Conservation (phyloP, 163 green algal genomes). For the Chlamydomonas reinhardtii region DNA sequence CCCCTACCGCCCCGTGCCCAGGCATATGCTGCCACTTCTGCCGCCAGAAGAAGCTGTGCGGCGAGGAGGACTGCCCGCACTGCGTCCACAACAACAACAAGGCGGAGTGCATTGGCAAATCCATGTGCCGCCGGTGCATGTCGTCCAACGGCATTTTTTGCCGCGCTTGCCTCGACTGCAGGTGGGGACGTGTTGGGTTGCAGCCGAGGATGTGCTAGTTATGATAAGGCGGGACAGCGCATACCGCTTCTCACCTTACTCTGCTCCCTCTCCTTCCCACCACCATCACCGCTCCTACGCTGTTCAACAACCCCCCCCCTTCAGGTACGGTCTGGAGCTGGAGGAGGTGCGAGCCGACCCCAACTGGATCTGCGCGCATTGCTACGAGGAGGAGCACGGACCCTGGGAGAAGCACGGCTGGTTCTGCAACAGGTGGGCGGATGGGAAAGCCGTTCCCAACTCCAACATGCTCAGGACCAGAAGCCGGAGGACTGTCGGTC, state of each 20-base stretch:
- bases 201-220: no score
- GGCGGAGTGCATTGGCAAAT: slow-evolving; percentile 77
- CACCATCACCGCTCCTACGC: no score
- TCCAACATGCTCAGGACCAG: no score
- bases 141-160: slow-evolving; percentile 74
- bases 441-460: background rate
- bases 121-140: slow-evolving; percentile 66
- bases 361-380: slow-evolving; percentile 85
- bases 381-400: slow-evolving; percentile 80
- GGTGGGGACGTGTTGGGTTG: slow-evolving; percentile 19
- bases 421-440: slow-evolving; percentile 59
- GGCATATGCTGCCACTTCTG: slow-evolving; percentile 87
- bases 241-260: no score
- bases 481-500: no score
- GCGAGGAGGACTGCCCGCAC: slow-evolving; percentile 72
- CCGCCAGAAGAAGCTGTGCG: slow-evolving; percentile 88
- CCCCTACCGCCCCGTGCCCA: background rate
- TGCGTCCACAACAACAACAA: slow-evolving; percentile 67
- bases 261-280: no score
- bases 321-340: slow-evolving; percentile 54
- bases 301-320: no score
- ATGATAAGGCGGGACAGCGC: no score
- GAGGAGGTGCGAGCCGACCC: slow-evolving; percentile 59
- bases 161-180: slow-evolving; percentile 78
- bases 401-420: slow-evolving; percentile 56